A percentile compares a stretch with the other conserved stretches of the same genome.
Conservation (phyloP, 2,329 filamentous ascomycete species). For the Corniculantispora saksenae region DNA sequence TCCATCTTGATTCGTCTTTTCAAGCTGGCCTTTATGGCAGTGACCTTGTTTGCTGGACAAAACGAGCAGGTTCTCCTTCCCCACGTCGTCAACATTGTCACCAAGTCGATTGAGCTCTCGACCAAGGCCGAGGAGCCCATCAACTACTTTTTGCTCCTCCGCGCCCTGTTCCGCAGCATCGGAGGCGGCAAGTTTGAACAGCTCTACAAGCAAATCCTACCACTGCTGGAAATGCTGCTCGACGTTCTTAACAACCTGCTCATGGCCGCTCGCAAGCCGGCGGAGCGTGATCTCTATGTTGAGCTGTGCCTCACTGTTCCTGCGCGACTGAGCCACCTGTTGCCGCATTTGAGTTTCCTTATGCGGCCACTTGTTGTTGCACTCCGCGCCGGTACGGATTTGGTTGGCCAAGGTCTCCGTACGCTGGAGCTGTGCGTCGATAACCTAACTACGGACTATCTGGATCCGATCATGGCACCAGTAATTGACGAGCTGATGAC, state of each 20-base stretch:
- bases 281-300: slow-evolving; percentile 93
- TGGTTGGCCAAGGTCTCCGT: slow-evolving; percentile 90
- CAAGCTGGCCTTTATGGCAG: slow-evolving; percentile 98
- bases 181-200: slow-evolving; percentile 97
- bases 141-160: slow-evolving; percentile 94
- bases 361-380: slow-evolving; percentile 98
- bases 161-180: slow-evolving; percentile 93
- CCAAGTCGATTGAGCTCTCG: slow-evolving; percentile 93
- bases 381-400: slow-evolving; percentile 83
- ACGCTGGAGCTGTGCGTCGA: slow-evolving; percentile 97
- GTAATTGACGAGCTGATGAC: slow-evolving; percentile 99
- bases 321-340: slow-evolving; percentile 86
- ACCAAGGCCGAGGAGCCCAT: slow-evolving; percentile 96
- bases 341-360: slow-evolving; percentile 92
- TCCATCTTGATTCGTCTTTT: slow-evolving; percentile 92
- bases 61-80: slow-evolving; percentile 95
- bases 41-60: slow-evolving; percentile 89
- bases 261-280: slow-evolving; percentile 83
- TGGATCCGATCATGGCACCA: slow-evolving; percentile 98
- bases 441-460: slow-evolving; percentile 94
- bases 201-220: slow-evolving; percentile 96
- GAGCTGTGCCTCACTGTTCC: slow-evolving; percentile 96
- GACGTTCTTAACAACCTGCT: slow-evolving; percentile 96
- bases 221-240: slow-evolving; percentile 92
- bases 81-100: slow-evolving; percentile 95